Percentiles rank a stretch among this genome's conserved stretches.
Evolutionary conservation across 345 rosid genomes (phyloP).

Genomic region (Excoecaria cochinchinensis): DNA sequence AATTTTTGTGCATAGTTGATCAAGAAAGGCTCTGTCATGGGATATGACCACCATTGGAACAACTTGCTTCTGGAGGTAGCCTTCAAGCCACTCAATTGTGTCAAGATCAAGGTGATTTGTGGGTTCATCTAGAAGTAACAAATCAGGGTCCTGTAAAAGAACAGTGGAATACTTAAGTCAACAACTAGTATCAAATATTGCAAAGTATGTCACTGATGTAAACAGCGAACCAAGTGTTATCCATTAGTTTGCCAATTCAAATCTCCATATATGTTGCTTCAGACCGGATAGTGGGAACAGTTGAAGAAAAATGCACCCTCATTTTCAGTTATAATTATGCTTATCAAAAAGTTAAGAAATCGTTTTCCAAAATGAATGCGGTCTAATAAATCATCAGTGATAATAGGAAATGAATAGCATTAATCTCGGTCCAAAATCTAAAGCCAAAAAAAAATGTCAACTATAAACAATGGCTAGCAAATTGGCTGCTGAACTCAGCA

Average conservation of each 20-base stretch:
- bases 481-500: background rate
- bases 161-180: slow-evolving; percentile 5
- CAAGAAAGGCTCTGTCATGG: slow-evolving; percentile 95
- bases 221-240: slow-evolving; percentile 1
- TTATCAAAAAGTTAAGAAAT: background rate
- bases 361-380: slow-evolving; percentile 3
- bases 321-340: background rate
- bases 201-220: background rate
- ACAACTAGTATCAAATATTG: background rate
- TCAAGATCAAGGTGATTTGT: slow-evolving; percentile 97
- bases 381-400: background rate
- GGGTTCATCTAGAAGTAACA: slow-evolving; percentile 91
- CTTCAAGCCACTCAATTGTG: slow-evolving; percentile 97
- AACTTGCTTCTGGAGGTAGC: slow-evolving; percentile 79
- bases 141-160: slow-evolving; percentile 75
- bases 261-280: background rate
- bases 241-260: background rate
- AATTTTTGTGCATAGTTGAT: slow-evolving; percentile 89
- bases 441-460: background rate
- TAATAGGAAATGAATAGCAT: background rate
- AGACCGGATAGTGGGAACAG: background rate
- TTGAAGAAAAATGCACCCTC: background rate
- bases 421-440: background rate
- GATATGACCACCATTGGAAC: slow-evolving; percentile 98
- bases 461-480: background rate